phyloP scores from a whole-genome alignment of 331 rosid genomes.

The Phaseolus coccineus region DNA sequence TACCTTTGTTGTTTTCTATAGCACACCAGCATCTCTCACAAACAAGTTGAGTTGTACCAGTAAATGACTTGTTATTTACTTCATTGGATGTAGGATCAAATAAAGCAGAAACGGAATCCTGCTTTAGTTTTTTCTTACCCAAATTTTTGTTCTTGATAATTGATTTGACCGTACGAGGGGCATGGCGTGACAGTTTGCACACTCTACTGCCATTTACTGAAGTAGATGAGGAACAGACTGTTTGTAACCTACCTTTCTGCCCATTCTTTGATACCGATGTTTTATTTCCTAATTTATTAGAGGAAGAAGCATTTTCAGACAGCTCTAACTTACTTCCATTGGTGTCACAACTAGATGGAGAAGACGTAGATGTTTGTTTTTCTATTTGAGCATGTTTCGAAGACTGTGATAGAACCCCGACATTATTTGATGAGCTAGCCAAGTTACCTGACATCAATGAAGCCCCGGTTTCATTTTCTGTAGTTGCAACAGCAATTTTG shows the following conservation, averaged over 20 bases:
- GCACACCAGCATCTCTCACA: conserved; percentile 94
- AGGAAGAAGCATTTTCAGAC: conserved; percentile 56
- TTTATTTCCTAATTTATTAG: conserved; percentile 69
- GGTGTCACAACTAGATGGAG: conserved; percentile 50
- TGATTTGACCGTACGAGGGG: conserved; percentile 62
- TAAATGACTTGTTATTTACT: conserved; percentile 52
- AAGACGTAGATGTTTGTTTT: conserved; percentile 50
- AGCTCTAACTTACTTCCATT: conserved; percentile 53
- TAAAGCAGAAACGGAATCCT: conserved; percentile 61
- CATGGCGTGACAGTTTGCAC: conserved; percentile 66
- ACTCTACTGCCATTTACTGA: conserved; percentile 58
- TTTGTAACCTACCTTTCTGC: conserved; percentile 71
- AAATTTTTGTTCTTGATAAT: conserved; percentile 69
- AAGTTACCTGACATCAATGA: conserved; percentile 47
- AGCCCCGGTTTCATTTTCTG: conserved; percentile 37
- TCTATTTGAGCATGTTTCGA: conserved; percentile 58
- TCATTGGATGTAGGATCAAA: conserved; percentile 53
- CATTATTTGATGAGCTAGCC: conserved; percentile 53
- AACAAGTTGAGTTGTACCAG: conserved; percentile 64
- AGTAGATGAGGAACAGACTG: conserved; percentile 66
- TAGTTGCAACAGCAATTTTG: conserved; percentile 42
- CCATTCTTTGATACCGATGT: conserved; percentile 55
- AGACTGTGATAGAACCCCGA: conserved; percentile 53
- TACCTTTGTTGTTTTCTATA: conserved; percentile 58
- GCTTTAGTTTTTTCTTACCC: conserved; percentile 77